A percentile compares a stretch with the other conserved stretches of the same genome.
phyloP scores from a whole-genome alignment of 2,329 filamentous ascomycete species.

The Teratosphaeria pseudoeucalypti region DNA sequence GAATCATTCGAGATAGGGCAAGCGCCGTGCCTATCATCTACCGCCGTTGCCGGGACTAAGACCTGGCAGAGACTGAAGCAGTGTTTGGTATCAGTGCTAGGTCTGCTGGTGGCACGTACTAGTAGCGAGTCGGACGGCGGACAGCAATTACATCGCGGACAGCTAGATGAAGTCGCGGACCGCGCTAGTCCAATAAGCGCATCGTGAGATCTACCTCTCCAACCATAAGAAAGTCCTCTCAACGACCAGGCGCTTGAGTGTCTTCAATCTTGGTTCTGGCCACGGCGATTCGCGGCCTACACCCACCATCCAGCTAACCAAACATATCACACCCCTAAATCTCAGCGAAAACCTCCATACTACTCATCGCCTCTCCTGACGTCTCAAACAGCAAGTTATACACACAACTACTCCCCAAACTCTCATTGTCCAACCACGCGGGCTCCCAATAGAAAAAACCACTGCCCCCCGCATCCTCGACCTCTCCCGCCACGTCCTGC shows the following conservation, averaged over 20 bases:
- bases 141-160: no score
- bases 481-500: constrained; percentile 15
- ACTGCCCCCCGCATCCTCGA: constrained; percentile 14
- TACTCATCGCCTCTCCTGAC: constrained; percentile 19
- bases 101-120: no score
- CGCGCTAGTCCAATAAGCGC: no score
- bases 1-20: not conserved
- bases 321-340: not conserved
- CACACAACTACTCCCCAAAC: constrained; percentile 19
- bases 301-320: no score
- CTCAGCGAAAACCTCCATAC: constrained; percentile 9
- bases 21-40: not conserved
- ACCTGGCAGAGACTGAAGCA: not conserved
- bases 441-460: constrained; percentile 27
- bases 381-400: constrained; percentile 20
- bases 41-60: not conserved
- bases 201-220: no score
- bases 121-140: no score
- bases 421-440: constrained; percentile 21
- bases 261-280: no score
- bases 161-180: no score
- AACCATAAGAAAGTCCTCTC: no score
- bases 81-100: no score
- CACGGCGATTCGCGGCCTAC: no score
- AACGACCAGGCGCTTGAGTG: no score